These are phyloP conservation scores for Aspergillus sclerotiicarbonarius DNA, from an alignment of 495 filamentous ascomycete genomes.

Conservation along the genomic window DNA sequence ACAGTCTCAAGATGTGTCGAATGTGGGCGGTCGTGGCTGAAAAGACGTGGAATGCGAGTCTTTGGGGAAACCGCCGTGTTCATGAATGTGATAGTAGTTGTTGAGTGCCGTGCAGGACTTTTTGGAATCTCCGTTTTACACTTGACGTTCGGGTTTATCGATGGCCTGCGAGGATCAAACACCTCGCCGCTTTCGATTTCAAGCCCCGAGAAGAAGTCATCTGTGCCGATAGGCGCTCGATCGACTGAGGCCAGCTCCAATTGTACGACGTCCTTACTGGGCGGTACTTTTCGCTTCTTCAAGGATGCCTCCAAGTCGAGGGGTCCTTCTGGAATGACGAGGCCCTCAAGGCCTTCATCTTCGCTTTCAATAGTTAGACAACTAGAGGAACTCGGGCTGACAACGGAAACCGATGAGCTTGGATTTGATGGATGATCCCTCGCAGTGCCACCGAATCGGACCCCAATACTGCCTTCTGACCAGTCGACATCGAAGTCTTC, in stretches of 20 bases:
- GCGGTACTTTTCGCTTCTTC: constrained; percentile 61
- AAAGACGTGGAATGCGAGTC: constrained; percentile 62
- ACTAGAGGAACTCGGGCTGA: constrained; percentile 89
- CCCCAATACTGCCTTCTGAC: constrained; percentile 89
- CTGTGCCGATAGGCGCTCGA: constrained; percentile 48
- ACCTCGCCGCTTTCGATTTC: constrained; percentile 82
- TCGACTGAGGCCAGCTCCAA: constrained; percentile 29
- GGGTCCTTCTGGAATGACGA: constrained; percentile 78
- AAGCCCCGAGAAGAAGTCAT: constrained; percentile 84
- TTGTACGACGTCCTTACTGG: constrained; percentile 37
- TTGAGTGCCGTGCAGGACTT: constrained; percentile 69
- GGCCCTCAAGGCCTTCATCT: constrained; percentile 82
- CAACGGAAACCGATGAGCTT: constrained; percentile 80
- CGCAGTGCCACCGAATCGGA: constrained; percentile 79
- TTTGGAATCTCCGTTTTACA: constrained; percentile 66
- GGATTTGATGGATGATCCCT: constrained; percentile 73
- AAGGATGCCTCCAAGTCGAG: constrained; percentile 76
- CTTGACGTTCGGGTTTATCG: constrained; percentile 91
- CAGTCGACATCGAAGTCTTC: constrained; percentile 83
- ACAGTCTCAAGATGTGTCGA: constrained; percentile 84
- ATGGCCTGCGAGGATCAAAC: constrained; percentile 74
- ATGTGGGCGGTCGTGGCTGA: constrained; percentile 60
- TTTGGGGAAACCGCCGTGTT: constrained; percentile 54
- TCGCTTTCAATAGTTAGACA: constrained; percentile 92
- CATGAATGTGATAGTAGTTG: constrained; percentile 87